phyloP scores from a whole-genome alignment of 441 rosid genomes.

The Croton laevigatus region DNA sequence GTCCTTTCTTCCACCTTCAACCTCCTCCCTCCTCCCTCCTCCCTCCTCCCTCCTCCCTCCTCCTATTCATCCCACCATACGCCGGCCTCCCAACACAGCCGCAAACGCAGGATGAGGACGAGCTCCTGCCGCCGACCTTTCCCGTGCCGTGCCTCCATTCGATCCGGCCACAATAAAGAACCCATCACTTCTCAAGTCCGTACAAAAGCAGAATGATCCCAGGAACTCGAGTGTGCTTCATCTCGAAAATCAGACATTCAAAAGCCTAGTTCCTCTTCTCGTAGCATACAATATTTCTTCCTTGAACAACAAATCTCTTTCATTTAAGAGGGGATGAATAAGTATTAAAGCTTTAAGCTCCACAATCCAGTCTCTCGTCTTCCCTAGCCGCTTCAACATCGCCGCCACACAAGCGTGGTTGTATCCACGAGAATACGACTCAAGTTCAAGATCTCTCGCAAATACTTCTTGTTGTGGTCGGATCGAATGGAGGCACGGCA shows the following conservation, averaged over 20 bases:
- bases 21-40: too few species aligned
- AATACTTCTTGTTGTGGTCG: slow-evolving; percentile 70
- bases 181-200: too few species aligned
- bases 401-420: slow-evolving; percentile 68
- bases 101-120: too few species aligned
- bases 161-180: too few species aligned
- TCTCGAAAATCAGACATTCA: slow-evolving; percentile 90
- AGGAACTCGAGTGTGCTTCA: slow-evolving; percentile 93
- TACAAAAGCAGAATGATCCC: slow-evolving; percentile 97
- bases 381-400: slow-evolving; percentile 74
- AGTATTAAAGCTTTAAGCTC: slow-evolving; percentile 75
- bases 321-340: slow-evolving; percentile 72
- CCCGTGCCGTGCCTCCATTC: too few species aligned
- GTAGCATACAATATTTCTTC: slow-evolving; percentile 87
- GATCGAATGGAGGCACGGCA: too few species aligned
- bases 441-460: slow-evolving; percentile 66
- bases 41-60: too few species aligned
- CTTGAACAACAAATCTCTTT: slow-evolving; percentile 66
- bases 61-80: too few species aligned
- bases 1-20: too few species aligned
- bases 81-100: too few species aligned
- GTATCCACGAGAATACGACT: slow-evolving; percentile 71
- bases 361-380: slow-evolving; percentile 95
- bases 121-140: too few species aligned
- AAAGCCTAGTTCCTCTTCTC: slow-evolving; percentile 70